Evolutionary conservation across 2,329 filamentous ascomycete genomes (phyloP).

Genomic region (Mariannaea sp.): DNA sequence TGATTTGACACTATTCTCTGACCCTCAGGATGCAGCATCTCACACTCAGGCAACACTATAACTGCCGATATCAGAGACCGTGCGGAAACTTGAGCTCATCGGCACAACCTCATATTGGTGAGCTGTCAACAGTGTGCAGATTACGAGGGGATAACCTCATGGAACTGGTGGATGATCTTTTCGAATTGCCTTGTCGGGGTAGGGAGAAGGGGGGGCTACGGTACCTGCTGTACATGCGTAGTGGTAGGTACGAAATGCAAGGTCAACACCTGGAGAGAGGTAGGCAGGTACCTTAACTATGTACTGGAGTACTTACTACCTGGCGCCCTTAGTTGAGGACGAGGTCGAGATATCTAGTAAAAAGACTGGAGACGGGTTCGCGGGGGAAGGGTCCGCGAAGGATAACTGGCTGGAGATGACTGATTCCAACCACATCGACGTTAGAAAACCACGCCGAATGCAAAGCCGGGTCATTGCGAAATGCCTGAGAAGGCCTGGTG

Average conservation of each 20-base stretch:
- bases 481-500: constrained; percentile 18
- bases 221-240: background rate
- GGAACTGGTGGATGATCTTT: constrained; percentile 8
- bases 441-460: constrained; percentile 12
- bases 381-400: constrained; percentile 21
- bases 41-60: no score
- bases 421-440: constrained; percentile 9
- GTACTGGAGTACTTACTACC: no score
- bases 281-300: no score
- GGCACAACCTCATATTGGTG: no score
- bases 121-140: background rate
- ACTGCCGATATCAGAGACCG: no score
- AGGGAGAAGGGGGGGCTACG: constrained; percentile 7
- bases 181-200: constrained; percentile 7
- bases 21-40: background rate
- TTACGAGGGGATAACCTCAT: no score
- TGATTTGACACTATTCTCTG: no score
- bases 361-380: constrained; percentile 18
- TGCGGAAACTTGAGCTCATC: no score
- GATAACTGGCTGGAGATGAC: constrained; percentile 9
- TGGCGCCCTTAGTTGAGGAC: no score
- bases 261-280: no score
- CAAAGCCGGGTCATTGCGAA: constrained; percentile 1
- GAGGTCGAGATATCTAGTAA: background rate
- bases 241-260: no score